phyloP scores from a whole-genome alignment of 306 rosid species.

The Hippophae rhamnoides region DNA sequence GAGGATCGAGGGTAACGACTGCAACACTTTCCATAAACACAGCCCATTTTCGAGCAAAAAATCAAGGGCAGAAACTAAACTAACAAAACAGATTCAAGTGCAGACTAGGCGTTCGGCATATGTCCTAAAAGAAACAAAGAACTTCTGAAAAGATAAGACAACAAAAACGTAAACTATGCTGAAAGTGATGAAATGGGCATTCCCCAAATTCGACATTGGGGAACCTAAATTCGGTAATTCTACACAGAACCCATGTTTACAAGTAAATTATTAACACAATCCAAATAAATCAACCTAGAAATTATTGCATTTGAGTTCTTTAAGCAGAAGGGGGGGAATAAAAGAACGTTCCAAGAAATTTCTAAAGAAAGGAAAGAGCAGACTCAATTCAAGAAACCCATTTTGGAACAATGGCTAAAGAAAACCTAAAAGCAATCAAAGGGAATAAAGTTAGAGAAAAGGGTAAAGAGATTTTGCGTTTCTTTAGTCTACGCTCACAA shows the following conservation, averaged over 20 bases:
- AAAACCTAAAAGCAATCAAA: too few relatives aligned
- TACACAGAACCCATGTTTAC: conserved; percentile 12
- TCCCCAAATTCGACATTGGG: conserved; percentile 30
- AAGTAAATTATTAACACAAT: conserved; percentile 22
- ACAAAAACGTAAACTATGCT: conserved; percentile 1
- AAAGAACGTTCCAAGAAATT: too few relatives aligned
- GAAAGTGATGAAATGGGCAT: conserved; percentile 11
- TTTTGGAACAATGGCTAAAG: too few relatives aligned
- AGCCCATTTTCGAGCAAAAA: conserved; percentile 48
- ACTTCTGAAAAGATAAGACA: neutral
- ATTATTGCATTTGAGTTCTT: too few relatives aligned
- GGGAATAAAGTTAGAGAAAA: too few relatives aligned
- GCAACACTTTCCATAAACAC: conserved; percentile 79
- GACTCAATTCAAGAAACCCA: too few relatives aligned
- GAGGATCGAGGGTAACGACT: conserved; percentile 41
- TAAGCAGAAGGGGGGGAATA: too few relatives aligned
- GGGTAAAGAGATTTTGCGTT: too few relatives aligned
- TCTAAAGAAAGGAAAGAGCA: too few relatives aligned
- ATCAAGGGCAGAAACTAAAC: conserved; percentile 6
- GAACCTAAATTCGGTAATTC: conserved; percentile 14
- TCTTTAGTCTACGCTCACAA: too few relatives aligned
- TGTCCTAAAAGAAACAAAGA: conserved; percentile 12
- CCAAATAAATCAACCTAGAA: conserved; percentile 15
- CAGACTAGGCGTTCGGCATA: conserved; percentile 16
- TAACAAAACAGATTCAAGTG: conserved; percentile 16